Evolutionary conservation across 768 basidiomycete species (phyloP).

Genomic region (Jaapia argillacea): DNA sequence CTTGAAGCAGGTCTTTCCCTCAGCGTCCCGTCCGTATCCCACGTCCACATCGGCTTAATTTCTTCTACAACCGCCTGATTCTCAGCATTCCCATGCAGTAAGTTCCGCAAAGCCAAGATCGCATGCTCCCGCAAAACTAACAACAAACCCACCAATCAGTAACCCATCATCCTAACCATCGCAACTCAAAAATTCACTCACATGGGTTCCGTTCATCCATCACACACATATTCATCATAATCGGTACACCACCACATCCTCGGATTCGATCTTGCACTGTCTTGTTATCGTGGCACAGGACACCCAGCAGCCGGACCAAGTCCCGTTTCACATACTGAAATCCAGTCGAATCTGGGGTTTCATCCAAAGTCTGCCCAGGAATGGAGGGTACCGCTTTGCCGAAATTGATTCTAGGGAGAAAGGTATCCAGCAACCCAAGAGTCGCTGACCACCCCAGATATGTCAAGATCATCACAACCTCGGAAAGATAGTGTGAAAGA

Average conservation of each 20-base stretch:
- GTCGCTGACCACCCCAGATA: slow-evolving; percentile 36
- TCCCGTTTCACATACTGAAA: slow-evolving; percentile 85
- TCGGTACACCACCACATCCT: slow-evolving; percentile 60
- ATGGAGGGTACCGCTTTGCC: slow-evolving; percentile 39
- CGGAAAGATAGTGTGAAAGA: neutral
- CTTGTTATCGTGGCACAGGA: slow-evolving; percentile 55
- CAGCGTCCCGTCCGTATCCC: slow-evolving; percentile 43
- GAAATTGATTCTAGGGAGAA: slow-evolving; percentile 80
- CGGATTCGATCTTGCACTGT: slow-evolving; percentile 70
- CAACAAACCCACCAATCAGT: no score
- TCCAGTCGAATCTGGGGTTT: slow-evolving; percentile 33
- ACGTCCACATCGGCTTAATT: slow-evolving; percentile 52
- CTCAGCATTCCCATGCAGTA: slow-evolving; percentile 65
- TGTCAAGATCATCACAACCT: neutral
- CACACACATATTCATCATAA: slow-evolving; percentile 83
- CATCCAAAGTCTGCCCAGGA: neutral
- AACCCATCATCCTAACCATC: neutral
- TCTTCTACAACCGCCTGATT: slow-evolving; percentile 76
- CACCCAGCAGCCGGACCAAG: slow-evolving; percentile 80
- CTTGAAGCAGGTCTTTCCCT: no score
- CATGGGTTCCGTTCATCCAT: slow-evolving; percentile 90
- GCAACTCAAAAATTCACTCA: slow-evolving; percentile 30
- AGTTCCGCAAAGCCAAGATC: slow-evolving; percentile 71
- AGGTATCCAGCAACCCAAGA: slow-evolving; percentile 64
- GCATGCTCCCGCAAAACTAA: slow-evolving; percentile 89